A percentile compares a stretch with the other conserved stretches of the same genome.
Evolutionary conservation across 1,284 basidiomycete genomes (phyloP).

Genomic region (Salmacisia buchloeana): DNA sequence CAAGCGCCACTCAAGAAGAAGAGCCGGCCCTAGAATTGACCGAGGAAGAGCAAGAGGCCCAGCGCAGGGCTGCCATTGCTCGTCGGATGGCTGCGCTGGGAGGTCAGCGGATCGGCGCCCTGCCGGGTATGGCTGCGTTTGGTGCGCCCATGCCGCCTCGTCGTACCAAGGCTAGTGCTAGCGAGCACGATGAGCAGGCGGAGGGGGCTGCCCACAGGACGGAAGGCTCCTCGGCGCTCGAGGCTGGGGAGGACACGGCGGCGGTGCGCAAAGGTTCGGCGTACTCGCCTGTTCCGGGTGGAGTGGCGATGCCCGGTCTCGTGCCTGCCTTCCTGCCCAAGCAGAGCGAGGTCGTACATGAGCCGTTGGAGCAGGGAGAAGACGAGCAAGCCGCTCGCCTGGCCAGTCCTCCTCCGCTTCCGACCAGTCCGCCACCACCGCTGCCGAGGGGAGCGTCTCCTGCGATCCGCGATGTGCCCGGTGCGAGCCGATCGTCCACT

Average conservation of each 20-base stretch:
- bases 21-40: constrained; percentile 5
- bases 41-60: constrained; percentile 18
- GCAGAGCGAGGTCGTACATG: not conserved
- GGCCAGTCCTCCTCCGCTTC: not conserved
- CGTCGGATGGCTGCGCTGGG: constrained; percentile 16
- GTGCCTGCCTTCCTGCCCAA: too few species aligned
- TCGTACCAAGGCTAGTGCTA: not conserved
- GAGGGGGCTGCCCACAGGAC: not conserved
- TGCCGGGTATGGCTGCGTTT: constrained; percentile 8
- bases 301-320: not conserved
- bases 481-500: too few species aligned
- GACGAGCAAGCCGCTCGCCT: not conserved
- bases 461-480: too few species aligned
- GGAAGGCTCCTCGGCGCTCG: not conserved
- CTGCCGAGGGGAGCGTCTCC: too few species aligned
- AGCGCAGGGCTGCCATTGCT: constrained; percentile 17
- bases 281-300: too few species aligned
- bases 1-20: not conserved
- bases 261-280: not conserved
- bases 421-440: too few species aligned
- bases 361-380: not conserved
- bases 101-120: constrained; percentile 14
- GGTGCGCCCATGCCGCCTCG: constrained; percentile 10
- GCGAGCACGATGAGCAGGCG: not conserved
- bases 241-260: not conserved